Evolutionary conservation across 768 basidiomycete genomes (phyloP).

Genomic region (Tulasnella sp.): DNA sequence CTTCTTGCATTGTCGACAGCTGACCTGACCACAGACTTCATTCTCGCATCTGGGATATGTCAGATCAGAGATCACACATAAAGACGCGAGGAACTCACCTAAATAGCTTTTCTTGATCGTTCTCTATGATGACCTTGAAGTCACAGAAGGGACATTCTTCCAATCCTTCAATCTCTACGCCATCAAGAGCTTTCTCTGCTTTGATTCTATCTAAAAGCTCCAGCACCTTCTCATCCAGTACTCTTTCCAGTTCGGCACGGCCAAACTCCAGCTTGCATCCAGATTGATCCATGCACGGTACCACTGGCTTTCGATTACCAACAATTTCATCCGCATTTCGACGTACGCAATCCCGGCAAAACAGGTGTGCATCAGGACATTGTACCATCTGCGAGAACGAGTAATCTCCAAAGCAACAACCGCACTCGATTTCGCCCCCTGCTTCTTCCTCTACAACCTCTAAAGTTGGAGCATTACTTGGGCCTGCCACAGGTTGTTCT

Average conservation of each 20-base stretch:
- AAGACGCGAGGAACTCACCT: too few species aligned
- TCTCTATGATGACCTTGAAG: conserved; percentile 68
- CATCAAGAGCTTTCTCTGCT: conserved; percentile 6
- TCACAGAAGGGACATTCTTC: conserved; percentile 71
- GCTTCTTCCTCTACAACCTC: conserved; percentile 35
- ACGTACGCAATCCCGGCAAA: conserved; percentile 61
- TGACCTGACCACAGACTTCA: conserved; percentile 54
- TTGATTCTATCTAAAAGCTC: conserved; percentile 41
- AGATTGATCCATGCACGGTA: conserved; percentile 74
- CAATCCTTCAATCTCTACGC: conserved; percentile 6
- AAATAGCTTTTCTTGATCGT: conserved; percentile 50
- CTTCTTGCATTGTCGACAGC: conserved; percentile 69
- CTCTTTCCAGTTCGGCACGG: conserved; percentile 50
- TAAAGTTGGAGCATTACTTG: conserved; percentile 28
- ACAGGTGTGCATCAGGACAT: conserved; percentile 80
- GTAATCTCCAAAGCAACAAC: conserved; percentile 69
- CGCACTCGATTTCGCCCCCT: conserved; percentile 63
- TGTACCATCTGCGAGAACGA: conserved; percentile 74
- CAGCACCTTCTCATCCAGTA: conserved; percentile 53
- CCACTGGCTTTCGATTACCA: conserved; percentile 25
- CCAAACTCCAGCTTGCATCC: conserved; percentile 46
- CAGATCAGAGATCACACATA: too few species aligned
- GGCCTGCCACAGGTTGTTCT: conserved; percentile 24
- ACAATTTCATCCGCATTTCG: conserved; percentile 55
- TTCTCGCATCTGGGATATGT: conserved; percentile 36